phyloP scores from a whole-genome alignment of 768 basidiomycete species.

The Mycena albidolilacea region DNA sequence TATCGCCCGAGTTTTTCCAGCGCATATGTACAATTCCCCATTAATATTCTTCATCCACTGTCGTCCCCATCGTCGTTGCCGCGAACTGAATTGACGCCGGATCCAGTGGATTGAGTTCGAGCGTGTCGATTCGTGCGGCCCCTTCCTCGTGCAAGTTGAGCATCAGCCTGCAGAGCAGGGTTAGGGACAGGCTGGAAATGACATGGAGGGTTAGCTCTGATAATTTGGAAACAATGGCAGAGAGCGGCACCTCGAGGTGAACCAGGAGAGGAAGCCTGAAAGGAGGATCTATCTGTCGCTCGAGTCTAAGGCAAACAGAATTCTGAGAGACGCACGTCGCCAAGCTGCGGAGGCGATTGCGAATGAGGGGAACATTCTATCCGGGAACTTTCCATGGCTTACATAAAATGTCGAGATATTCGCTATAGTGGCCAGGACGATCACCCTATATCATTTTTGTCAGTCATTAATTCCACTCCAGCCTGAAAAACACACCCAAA shows the following conservation, averaged over 20 bases:
- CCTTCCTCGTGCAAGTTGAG: conserved; percentile 33
- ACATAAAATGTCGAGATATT: conserved; percentile 43
- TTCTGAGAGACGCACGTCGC: conserved; percentile 31
- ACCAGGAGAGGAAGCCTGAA: conserved; percentile 31
- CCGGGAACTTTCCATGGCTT: conserved; percentile 17
- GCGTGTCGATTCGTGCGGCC: conserved; percentile 17
- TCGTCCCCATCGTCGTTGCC: conserved; percentile 26
- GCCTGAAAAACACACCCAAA: conserved; percentile 26
- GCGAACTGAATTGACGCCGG: conserved; percentile 17
- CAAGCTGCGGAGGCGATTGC: conserved; percentile 28
- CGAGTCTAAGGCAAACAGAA: conserved; percentile 20
- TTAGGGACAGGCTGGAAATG: conserved; percentile 26
- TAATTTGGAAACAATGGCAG: not conserved
- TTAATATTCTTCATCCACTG: conserved; percentile 30
- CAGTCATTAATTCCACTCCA: conserved; percentile 26
- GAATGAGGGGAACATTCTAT: conserved; percentile 10
- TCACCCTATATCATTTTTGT: conserved; percentile 26
- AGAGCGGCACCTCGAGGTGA: conserved; percentile 29
- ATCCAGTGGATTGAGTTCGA: conserved; percentile 27
- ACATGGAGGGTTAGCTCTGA: conserved; percentile 8
- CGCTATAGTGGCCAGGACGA: conserved; percentile 51
- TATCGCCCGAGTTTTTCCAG: conserved; percentile 7
- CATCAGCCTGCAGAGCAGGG: conserved; percentile 30
- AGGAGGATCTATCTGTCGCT: conserved; percentile 28
- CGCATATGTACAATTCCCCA: conserved; percentile 30